Evolutionary conservation across 768 basidiomycete genomes (phyloP).

Genomic region (Mrakia blollopis): DNA sequence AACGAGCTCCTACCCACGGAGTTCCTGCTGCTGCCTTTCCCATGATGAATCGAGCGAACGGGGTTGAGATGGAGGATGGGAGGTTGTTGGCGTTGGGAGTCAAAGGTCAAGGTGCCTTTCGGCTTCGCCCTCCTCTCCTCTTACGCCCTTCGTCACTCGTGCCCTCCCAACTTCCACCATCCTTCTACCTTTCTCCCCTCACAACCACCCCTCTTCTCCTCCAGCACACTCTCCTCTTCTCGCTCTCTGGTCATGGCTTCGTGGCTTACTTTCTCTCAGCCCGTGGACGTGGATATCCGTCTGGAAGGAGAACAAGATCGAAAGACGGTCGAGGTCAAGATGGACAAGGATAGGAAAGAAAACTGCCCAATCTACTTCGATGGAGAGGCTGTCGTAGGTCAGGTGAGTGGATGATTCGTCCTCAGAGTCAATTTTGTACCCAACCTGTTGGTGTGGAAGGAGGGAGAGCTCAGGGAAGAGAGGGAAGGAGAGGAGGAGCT

Average conservation of each 20-base stretch:
- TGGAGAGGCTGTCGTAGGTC: conserved; percentile 83
- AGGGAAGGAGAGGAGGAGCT: background rate
- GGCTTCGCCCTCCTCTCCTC: background rate
- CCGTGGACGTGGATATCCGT: conserved; percentile 85
- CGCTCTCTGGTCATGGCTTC: conserved; percentile 58
- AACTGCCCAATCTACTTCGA: conserved; percentile 91
- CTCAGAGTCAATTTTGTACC: background rate
- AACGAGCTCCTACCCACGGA: conserved; percentile 11
- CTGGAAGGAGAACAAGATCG: conserved; percentile 79
- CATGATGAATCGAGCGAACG: conserved; percentile 13
- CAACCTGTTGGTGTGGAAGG: background rate
- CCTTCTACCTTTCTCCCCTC: background rate
- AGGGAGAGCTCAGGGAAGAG: background rate
- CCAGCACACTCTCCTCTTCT: background rate
- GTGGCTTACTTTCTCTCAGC: conserved; percentile 73
- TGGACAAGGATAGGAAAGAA: conserved; percentile 76
- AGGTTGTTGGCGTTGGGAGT: conserved; percentile 6
- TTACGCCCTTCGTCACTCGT: background rate
- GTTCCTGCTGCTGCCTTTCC: conserved; percentile 34
- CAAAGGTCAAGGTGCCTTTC: background rate
- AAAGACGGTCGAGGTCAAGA: conserved; percentile 83
- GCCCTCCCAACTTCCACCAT: background rate
- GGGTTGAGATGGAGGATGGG: background rate
- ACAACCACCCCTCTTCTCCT: background rate
- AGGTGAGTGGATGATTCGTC: conserved; percentile 52